phyloP scores from a whole-genome alignment of 2,329 filamentous ascomycete species.

The Acrocalymma vagum region DNA sequence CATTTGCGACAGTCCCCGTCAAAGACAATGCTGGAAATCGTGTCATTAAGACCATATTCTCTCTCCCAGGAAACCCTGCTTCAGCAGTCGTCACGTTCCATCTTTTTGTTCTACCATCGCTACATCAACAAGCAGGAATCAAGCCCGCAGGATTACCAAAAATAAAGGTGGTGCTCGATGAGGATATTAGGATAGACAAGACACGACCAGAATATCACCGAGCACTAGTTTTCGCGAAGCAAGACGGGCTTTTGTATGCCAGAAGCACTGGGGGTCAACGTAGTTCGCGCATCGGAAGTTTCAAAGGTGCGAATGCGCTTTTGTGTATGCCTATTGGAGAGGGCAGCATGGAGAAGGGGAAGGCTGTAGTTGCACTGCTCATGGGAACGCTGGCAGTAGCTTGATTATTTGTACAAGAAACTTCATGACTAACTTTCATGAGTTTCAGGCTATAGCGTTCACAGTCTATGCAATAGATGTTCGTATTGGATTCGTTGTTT shows the following conservation, averaged over 20 bases:
- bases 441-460: too few species aligned
- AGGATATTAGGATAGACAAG: constrained; percentile 79
- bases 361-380: constrained; percentile 78
- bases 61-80: constrained; percentile 91
- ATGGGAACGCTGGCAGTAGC: constrained; percentile 62
- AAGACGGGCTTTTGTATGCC: constrained; percentile 75
- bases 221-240: constrained; percentile 71
- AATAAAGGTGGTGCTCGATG: constrained; percentile 74
- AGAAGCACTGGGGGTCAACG: constrained; percentile 88
- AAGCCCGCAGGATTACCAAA: constrained; percentile 73
- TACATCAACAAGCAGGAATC: constrained; percentile 80
- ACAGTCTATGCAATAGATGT: too few species aligned
- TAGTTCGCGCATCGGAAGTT: constrained; percentile 87
- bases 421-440: too few species aligned
- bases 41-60: constrained; percentile 79
- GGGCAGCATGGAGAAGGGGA: constrained; percentile 72
- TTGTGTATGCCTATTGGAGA: constrained; percentile 75
- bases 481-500: too few species aligned
- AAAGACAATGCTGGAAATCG: constrained; percentile 63
- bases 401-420: too few species aligned
- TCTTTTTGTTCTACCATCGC: constrained; percentile 87
- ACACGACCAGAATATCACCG: constrained; percentile 88
- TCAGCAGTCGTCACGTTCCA: constrained; percentile 93
- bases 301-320: constrained; percentile 88
- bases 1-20: constrained; percentile 86